Percentiles rank a stretch among this genome's conserved stretches.
These are phyloP conservation scores for Kernera saxatilis DNA, from an alignment of 345 rosid species.

Conservation along the genomic window DNA sequence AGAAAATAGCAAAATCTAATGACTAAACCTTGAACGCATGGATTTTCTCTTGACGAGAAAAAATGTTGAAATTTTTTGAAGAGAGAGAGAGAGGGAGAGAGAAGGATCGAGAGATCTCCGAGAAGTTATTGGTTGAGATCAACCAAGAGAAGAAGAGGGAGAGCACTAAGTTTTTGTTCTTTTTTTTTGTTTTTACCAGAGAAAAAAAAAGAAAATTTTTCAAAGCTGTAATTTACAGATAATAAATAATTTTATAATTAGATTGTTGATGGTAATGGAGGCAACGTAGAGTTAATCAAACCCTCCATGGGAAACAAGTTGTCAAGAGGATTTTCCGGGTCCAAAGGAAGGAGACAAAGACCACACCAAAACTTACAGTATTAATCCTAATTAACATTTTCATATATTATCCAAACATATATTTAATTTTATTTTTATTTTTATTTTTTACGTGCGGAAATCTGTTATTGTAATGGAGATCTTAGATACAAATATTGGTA, in stretches of 20 bases:
- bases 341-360: constrained; percentile 16
- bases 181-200: not conserved
- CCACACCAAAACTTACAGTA: not conserved
- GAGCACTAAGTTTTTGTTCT: constrained; percentile 34
- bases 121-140: constrained; percentile 20
- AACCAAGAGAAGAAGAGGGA: constrained; percentile 34
- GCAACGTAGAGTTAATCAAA: constrained; percentile 28
- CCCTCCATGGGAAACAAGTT: constrained; percentile 27
- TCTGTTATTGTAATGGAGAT: not conserved
- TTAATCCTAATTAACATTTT: not conserved
- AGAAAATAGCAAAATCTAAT: not conserved
- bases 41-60: constrained; percentile 13
- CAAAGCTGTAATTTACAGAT: constrained; percentile 22
- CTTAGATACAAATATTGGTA: not conserved
- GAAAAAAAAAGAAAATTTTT: not conserved
- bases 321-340: constrained; percentile 25
- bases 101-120: constrained; percentile 5
- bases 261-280: constrained; percentile 29
- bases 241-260: constrained; percentile 10
- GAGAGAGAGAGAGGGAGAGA: constrained; percentile 5
- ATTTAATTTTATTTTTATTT: not conserved
- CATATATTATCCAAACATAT: not conserved
- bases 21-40: constrained; percentile 26
- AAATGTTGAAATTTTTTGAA: constrained; percentile 5
- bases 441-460: not conserved